Percentiles rank a stretch among this genome's conserved stretches.
Evolutionary conservation across 192 early-diverging fungal genomes (phyloP).

Genomic region (Mortierella claussenii): DNA sequence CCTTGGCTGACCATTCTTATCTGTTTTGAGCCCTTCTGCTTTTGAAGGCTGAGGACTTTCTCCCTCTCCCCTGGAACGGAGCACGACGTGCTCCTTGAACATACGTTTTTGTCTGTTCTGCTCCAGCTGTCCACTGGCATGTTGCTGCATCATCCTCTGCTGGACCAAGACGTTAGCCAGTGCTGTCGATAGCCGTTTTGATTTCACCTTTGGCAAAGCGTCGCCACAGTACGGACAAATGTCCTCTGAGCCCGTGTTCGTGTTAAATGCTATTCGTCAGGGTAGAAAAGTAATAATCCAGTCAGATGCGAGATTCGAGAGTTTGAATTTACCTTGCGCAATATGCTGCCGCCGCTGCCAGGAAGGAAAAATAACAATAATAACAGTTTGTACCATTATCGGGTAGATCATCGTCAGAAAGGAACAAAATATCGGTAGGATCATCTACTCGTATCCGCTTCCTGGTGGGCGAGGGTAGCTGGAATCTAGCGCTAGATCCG

Average conservation of each 20-base stretch:
- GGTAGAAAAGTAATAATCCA: not conserved
- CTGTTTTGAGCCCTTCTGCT: not conserved
- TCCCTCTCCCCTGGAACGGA: not conserved
- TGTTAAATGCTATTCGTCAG: not conserved
- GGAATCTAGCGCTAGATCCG: not conserved
- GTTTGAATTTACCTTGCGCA: too few species aligned
- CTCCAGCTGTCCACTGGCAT: not conserved
- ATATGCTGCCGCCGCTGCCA: too few species aligned
- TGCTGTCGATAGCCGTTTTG: conserved; percentile 7
- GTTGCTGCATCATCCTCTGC: not conserved
- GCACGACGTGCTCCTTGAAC: not conserved
- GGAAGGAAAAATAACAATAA: not conserved
- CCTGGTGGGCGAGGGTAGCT: conserved; percentile 20
- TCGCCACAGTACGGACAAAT: conserved; percentile 44
- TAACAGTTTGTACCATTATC: not conserved
- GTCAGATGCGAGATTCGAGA: too few species aligned
- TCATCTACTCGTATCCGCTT: not conserved
- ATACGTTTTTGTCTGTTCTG: conserved; percentile 7
- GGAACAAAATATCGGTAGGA: conserved; percentile 2
- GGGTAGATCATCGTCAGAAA: conserved; percentile 22
- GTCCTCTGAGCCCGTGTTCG: not conserved
- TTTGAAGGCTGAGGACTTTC: not conserved
- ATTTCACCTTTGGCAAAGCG: conserved; percentile 6
- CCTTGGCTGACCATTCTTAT: conserved; percentile 1
- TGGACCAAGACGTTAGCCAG: conserved; percentile 9